phyloP scores from a whole-genome alignment of 148 eudicot species.

The Polygonum maritimum region DNA sequence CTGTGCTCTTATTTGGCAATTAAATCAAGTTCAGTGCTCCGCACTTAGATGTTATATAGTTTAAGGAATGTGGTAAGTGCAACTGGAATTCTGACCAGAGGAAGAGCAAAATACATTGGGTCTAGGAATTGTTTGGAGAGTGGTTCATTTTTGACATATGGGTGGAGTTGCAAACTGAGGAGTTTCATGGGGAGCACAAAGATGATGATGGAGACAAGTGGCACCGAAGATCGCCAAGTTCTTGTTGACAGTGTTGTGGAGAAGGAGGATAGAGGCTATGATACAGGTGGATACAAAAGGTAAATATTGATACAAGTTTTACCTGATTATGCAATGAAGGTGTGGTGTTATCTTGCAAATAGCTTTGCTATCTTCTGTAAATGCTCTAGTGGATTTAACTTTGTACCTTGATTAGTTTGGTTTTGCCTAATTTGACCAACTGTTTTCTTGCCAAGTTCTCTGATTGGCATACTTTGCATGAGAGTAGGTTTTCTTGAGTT shows the following conservation, averaged over 20 bases:
- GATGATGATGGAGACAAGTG: constrained; percentile 66
- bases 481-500: no score
- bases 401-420: no score
- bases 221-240: constrained; percentile 27
- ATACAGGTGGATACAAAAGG: constrained; percentile 87
- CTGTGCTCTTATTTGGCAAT: background rate
- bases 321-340: background rate
- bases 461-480: background rate
- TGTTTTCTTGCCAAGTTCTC: background rate
- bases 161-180: constrained; percentile 9
- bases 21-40: background rate
- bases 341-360: background rate
- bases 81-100: background rate
- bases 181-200: constrained; percentile 25
- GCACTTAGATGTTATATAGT: background rate
- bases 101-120: background rate
- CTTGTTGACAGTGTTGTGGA: constrained; percentile 26
- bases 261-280: constrained; percentile 60
- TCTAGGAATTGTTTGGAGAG: background rate
- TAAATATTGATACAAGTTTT: constrained; percentile 16
- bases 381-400: no score
- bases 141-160: background rate
- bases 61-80: constrained; percentile 2
- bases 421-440: no score
- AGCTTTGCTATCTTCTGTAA: no score